A percentile compares a stretch with the other conserved stretches of the same genome.
phyloP scores from a whole-genome alignment of 371 early-diverging fungal genomes.

The Mucor mucedo region DNA sequence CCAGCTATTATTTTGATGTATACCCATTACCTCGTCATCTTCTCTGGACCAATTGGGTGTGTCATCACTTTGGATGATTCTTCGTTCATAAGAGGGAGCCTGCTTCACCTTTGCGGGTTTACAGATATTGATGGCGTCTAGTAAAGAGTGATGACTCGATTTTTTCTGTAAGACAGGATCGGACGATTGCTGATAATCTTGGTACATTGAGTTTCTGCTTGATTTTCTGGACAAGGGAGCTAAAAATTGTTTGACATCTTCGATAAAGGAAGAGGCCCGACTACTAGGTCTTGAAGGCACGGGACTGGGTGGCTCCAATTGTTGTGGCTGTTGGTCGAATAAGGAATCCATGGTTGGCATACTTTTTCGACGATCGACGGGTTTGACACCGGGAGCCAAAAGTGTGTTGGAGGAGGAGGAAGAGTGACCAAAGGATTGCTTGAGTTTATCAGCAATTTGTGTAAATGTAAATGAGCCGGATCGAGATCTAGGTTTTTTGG shows the following conservation, averaged over 20 bases:
- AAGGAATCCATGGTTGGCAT: slow-evolving; percentile 25
- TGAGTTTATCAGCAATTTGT: slow-evolving; percentile 27
- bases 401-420: slow-evolving; percentile 4
- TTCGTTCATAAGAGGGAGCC: slow-evolving; percentile 21
- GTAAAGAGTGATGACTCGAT: slow-evolving; percentile 24
- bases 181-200: slow-evolving; percentile 14
- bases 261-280: slow-evolving; percentile 32
- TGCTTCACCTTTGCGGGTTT: slow-evolving; percentile 22
- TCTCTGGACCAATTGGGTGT: background rate
- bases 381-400: slow-evolving; percentile 2
- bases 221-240: slow-evolving; percentile 29
- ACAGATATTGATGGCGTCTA: slow-evolving; percentile 26
- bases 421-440: slow-evolving; percentile 17
- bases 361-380: slow-evolving; percentile 25
- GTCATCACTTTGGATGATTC: slow-evolving; percentile 1
- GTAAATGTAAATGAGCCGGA: slow-evolving; percentile 28
- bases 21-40: slow-evolving; percentile 2
- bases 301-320: slow-evolving; percentile 16
- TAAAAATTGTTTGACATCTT: slow-evolving; percentile 33
- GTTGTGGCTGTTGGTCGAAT: slow-evolving; percentile 1
- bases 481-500: slow-evolving; percentile 15
- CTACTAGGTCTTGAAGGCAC: slow-evolving; percentile 23
- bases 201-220: slow-evolving; percentile 26
- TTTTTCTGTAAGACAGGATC: slow-evolving; percentile 11
- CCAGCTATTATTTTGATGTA: slow-evolving; percentile 6